Conservation (phyloP, 73 alveolate species). For the Effrenium voratum region DNA sequence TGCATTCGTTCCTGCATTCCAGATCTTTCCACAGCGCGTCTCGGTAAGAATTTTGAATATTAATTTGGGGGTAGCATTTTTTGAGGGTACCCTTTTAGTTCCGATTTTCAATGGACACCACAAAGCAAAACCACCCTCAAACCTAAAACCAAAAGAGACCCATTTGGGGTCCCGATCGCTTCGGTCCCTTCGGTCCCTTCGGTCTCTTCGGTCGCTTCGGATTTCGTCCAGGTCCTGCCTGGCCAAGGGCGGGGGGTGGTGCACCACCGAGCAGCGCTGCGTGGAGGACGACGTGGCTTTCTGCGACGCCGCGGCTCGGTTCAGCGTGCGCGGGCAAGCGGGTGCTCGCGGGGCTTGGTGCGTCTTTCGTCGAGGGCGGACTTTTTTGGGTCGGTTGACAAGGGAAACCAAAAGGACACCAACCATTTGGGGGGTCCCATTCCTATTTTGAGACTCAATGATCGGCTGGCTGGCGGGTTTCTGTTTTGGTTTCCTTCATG, state of each 20-base stretch:
- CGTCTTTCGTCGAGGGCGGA: background rate
- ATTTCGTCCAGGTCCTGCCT: constrained; percentile 49
- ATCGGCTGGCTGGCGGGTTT: no score
- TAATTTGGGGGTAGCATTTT: no score
- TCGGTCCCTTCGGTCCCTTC: no score
- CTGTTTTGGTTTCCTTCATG: no score
- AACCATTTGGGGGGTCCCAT: background rate
- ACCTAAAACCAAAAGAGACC: background rate
- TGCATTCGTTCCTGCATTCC: background rate
- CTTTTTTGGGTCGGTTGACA: background rate
- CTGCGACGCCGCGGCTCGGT: constrained; percentile 27
- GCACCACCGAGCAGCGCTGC: constrained; percentile 82
- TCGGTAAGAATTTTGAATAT: background rate
- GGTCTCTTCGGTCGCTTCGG: no score
- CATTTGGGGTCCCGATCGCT: background rate
- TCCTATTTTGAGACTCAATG: background rate
- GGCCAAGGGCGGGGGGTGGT: constrained; percentile 93
- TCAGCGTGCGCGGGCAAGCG: background rate
- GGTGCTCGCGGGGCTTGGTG: background rate
- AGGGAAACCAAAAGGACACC: background rate
- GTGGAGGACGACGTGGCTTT: constrained; percentile 58
- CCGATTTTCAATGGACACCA: no score
- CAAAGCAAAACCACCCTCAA: background rate
- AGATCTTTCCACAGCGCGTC: background rate
- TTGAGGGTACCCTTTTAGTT: no score